These are phyloP conservation scores for Madurella fahalii DNA, from an alignment of 2,329 filamentous ascomycete species.

Conservation along the genomic window DNA sequence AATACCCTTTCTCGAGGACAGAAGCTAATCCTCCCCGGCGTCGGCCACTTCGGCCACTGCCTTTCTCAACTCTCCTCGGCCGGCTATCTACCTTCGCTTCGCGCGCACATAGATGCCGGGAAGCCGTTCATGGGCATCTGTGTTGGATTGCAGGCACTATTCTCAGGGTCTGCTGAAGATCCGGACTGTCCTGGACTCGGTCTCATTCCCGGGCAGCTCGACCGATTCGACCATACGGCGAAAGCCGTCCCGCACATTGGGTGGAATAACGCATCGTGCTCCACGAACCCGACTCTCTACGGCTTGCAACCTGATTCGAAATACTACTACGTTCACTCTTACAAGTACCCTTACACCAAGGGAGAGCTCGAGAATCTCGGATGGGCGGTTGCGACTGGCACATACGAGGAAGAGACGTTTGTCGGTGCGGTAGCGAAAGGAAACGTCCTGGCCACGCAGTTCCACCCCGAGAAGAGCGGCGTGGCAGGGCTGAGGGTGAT, in stretches of 20 bases:
- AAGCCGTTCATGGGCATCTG: slow-evolving; percentile 99
- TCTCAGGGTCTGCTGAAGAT: slow-evolving; percentile 79
- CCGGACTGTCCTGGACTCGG: slow-evolving; percentile 68
- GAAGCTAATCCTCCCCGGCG: slow-evolving; percentile 92
- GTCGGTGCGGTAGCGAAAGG: slow-evolving; percentile 82
- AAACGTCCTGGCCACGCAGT: slow-evolving; percentile 89
- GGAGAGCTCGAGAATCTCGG: slow-evolving; percentile 75
- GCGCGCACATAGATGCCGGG: slow-evolving; percentile 76
- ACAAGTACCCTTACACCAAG: slow-evolving; percentile 71
- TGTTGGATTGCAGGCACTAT: slow-evolving; percentile 87
- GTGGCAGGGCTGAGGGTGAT: slow-evolving; percentile 80
- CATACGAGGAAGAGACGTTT: slow-evolving; percentile 85
- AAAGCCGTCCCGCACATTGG: slow-evolving; percentile 99
- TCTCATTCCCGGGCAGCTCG: slow-evolving; percentile 65
- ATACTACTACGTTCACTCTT: slow-evolving; percentile 99
- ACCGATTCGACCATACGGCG: slow-evolving; percentile 68
- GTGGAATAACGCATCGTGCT: slow-evolving; percentile 77
- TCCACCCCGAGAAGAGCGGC: slow-evolving; percentile 97
- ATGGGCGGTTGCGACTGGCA: slow-evolving; percentile 88
- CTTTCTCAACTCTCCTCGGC: slow-evolving; percentile 76
- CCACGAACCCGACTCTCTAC: slow-evolving; percentile 57
- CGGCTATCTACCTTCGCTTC: slow-evolving; percentile 79
- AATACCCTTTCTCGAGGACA: slow-evolving; percentile 34
- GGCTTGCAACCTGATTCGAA: slow-evolving; percentile 77
- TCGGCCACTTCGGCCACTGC: slow-evolving; percentile 97